Conservation (phyloP, 1,139 yeast species). For the Nematodospora anomalae region DNA sequence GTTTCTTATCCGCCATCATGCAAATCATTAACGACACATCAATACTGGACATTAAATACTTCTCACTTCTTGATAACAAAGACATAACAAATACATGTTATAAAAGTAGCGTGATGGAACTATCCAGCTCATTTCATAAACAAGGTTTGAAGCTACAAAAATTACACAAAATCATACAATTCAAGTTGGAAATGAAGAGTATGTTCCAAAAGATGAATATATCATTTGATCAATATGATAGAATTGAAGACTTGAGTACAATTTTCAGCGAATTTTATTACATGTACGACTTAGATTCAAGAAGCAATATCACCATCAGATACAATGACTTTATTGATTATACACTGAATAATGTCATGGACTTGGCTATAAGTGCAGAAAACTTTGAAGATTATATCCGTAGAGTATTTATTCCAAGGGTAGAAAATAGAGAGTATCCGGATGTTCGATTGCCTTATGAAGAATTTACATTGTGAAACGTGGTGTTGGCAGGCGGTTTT, state of each 20-base stretch:
- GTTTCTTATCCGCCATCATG: neutral
- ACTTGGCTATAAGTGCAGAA: conserved; percentile 2
- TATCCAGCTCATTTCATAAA: conserved; percentile 2
- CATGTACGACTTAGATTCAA: neutral
- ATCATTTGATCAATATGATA: conserved; percentile 13
- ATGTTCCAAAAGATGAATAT: conserved; percentile 9
- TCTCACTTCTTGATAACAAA: neutral
- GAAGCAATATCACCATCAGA: conserved; percentile 3
- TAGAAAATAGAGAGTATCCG: conserved; percentile 2
- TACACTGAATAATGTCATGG: neutral
- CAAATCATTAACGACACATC: conserved; percentile 1
- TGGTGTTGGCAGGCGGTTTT: too few species aligned
- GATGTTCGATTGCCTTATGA: conserved; percentile 8
- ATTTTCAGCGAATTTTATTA: neutral
- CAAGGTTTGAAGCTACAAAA: conserved; percentile 1
- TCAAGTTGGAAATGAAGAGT: conserved; percentile 17
- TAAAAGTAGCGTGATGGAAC: neutral
- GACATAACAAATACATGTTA: neutral
- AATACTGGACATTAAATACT: neutral
- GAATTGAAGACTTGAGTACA: conserved; percentile 1
- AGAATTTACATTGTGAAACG: conserved; percentile 3
- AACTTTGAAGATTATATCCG: conserved; percentile 7
- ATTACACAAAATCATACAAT: conserved; percentile 10
- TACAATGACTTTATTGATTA: conserved; percentile 10
- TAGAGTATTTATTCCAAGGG: conserved; percentile 1